These are phyloP conservation scores for Hanseniaspora hatyaiensis DNA, from an alignment of 805 yeast species.

Conservation along the genomic window DNA sequence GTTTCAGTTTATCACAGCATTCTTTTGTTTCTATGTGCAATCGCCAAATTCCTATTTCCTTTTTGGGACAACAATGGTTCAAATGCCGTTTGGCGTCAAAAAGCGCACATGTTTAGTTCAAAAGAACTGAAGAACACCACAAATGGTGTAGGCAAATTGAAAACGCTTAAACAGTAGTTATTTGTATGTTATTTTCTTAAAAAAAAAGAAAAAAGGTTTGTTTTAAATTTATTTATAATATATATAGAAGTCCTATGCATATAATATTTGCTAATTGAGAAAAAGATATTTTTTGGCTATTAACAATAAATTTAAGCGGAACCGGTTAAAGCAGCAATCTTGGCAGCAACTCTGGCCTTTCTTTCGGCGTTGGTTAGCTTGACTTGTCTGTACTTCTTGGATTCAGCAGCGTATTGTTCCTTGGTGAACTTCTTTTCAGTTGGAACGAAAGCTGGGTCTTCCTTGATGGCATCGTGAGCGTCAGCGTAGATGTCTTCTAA, in stretches of 20 bases:
- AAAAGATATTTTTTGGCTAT: not conserved
- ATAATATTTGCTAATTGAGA: too few species aligned
- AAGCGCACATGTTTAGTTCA: too few species aligned
- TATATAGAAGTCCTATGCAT: too few species aligned
- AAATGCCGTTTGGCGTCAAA: too few species aligned
- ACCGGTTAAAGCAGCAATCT: conserved; percentile 80
- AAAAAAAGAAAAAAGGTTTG: not conserved
- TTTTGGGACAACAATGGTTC: too few species aligned
- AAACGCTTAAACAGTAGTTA: not conserved
- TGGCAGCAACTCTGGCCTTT: conserved; percentile 75
- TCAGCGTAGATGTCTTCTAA: conserved; percentile 88
- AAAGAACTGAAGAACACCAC: too few species aligned
- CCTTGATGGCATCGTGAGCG: conserved; percentile 95
- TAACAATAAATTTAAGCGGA: conserved; percentile 21
- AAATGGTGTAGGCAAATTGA: not conserved
- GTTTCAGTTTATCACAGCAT: too few species aligned
- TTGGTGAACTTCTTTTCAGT: conserved; percentile 88
- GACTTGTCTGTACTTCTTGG: conserved; percentile 78
- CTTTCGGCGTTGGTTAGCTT: conserved; percentile 90
- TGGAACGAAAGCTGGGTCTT: conserved; percentile 82
- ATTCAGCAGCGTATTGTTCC: conserved; percentile 95
- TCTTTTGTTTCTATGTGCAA: too few species aligned
- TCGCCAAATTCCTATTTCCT: too few species aligned
- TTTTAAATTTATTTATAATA: not conserved
- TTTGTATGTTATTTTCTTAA: not conserved